Evolutionary conservation across 1,284 basidiomycete species (phyloP).

Genomic region (Cutaneotrichosporon sp.): DNA sequence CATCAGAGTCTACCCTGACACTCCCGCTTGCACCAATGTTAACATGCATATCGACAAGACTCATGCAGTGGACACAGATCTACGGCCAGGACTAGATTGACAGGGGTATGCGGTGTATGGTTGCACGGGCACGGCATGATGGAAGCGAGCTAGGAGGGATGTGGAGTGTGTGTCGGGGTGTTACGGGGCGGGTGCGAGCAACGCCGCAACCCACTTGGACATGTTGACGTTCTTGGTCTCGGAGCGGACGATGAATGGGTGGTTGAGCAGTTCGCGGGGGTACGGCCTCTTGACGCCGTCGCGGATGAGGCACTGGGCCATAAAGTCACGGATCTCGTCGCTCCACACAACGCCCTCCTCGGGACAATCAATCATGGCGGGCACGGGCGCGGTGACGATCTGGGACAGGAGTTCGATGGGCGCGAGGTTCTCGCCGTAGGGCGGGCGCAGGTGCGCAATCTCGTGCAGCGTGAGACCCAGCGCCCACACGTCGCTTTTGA

Average conservation of each 20-base stretch:
- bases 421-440: constrained; percentile 69
- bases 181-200: constrained; percentile 50
- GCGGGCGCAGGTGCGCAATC: constrained; percentile 85
- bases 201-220: constrained; percentile 80
- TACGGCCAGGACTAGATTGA: background rate
- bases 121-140: background rate
- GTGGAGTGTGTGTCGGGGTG: background rate
- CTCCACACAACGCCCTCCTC: constrained; percentile 61
- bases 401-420: constrained; percentile 91
- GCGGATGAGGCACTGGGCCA: constrained; percentile 60
- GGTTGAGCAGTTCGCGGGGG: constrained; percentile 75
- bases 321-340: constrained; percentile 85
- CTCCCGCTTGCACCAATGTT: background rate
- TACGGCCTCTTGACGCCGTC: constrained; percentile 63
- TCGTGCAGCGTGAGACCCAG: constrained; percentile 92
- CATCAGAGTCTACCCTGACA: too few relatives aligned
- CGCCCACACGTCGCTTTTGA: constrained; percentile 97
- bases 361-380: constrained; percentile 59
- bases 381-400: constrained; percentile 81
- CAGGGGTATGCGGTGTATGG: background rate
- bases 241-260: constrained; percentile 77
- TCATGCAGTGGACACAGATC: constrained; percentile 1
- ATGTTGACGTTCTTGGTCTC: constrained; percentile 82
- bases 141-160: too few relatives aligned
- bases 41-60: constrained; percentile 3